phyloP scores from a whole-genome alignment of 192 early-diverging fungal species.

The Geranomyces variabilis region DNA sequence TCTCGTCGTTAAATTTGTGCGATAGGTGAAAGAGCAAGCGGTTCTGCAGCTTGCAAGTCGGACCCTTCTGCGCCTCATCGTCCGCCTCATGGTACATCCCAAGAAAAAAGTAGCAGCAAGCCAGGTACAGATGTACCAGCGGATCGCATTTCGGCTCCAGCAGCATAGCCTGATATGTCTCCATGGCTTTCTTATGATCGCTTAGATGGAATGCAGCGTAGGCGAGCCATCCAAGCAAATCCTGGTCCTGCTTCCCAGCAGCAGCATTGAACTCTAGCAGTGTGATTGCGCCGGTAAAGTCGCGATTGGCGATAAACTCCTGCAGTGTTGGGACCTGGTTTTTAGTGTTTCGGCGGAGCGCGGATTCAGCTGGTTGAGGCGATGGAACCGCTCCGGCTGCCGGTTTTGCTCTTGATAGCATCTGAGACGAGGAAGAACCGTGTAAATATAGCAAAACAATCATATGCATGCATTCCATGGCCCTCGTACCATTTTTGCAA shows the following conservation, averaged over 20 bases:
- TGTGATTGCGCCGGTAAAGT: conserved; percentile 63
- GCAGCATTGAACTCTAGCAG: conserved; percentile 61
- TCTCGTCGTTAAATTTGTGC: conserved; percentile 71
- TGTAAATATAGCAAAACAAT: too few species aligned
- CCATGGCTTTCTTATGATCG: conserved; percentile 59
- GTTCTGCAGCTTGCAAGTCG: conserved; percentile 67
- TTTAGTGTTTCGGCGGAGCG: conserved; percentile 40
- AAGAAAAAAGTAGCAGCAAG: conserved; percentile 62
- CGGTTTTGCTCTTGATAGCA: conserved; percentile 64
- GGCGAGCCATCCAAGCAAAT: conserved; percentile 55
- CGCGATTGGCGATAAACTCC: conserved; percentile 54
- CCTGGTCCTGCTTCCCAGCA: conserved; percentile 45
- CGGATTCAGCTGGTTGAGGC: background rate
- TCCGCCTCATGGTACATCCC: conserved; percentile 67
- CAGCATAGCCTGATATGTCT: conserved; percentile 52
- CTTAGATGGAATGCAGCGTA: conserved; percentile 61
- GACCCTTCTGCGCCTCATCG: conserved; percentile 59
- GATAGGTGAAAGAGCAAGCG: conserved; percentile 63
- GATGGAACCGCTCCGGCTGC: conserved; percentile 34
- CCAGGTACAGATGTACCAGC: conserved; percentile 57
- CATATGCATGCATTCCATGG: too few species aligned
- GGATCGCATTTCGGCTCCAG: conserved; percentile 51
- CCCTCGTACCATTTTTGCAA: too few species aligned
- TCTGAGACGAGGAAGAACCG: conserved; percentile 35
- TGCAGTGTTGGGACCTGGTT: conserved; percentile 58